Conservation (phyloP, 129 eudicot genomes). For the Flaveria linearis region DNA sequence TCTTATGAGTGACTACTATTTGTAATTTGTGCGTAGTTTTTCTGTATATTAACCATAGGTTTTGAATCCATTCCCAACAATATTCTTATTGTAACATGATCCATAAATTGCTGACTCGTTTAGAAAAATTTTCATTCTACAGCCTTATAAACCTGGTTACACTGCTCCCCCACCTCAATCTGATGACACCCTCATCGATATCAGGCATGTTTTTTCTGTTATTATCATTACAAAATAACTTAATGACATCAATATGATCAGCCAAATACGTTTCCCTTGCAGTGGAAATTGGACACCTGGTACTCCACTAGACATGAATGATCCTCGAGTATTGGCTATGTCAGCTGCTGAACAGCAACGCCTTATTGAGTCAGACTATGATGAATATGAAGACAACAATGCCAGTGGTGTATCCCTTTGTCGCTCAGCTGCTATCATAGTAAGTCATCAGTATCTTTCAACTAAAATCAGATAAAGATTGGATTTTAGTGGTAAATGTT, state of each 20-base stretch:
- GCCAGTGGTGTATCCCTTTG: conserved; percentile 77
- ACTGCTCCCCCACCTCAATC: conserved; percentile 61
- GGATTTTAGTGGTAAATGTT: neutral
- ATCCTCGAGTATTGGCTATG: conserved; percentile 41
- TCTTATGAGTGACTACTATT: neutral
- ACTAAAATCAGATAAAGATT: neutral
- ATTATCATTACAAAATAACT: neutral
- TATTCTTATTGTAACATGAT: neutral
- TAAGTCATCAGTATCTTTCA: conserved; percentile 27
- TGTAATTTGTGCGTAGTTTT: neutral
- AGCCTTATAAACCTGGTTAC: conserved; percentile 74
- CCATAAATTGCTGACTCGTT: neutral
- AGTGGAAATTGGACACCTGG: conserved; percentile 65
- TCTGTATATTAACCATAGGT: neutral
- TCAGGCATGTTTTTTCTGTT: conserved; percentile 49
- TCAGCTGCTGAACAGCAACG: conserved; percentile 67
- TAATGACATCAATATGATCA: neutral
- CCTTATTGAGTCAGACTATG: conserved; percentile 68
- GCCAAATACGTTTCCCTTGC: conserved; percentile 23
- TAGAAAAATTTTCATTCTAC: conserved; percentile 7
- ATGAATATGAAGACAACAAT: conserved; percentile 65
- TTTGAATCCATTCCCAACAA: neutral
- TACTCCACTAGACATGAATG: no score
- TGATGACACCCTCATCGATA: conserved; percentile 64
- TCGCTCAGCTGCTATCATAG: conserved; percentile 82